Conservation (phyloP, 257 asterid species). For the Pogostemon cablin region DNA sequence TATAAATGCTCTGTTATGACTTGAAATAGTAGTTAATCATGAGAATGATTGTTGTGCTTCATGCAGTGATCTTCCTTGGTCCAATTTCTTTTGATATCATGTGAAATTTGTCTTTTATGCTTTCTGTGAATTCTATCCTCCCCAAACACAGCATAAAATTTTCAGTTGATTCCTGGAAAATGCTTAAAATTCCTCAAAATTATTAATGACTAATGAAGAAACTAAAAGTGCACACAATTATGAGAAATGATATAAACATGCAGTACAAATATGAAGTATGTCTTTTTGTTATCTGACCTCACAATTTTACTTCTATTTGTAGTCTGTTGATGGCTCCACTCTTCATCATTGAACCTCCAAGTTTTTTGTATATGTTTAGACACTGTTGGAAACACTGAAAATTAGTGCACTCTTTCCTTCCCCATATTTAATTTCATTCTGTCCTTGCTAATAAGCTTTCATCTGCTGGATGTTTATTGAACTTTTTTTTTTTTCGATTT, state of each 20-base stretch:
- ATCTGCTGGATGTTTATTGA: conserved; percentile 1
- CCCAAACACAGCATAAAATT: too few relatives aligned
- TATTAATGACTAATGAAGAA: too few relatives aligned
- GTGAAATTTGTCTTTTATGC: too few relatives aligned
- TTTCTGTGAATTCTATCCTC: too few relatives aligned
- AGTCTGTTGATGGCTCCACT: conserved; percentile 11
- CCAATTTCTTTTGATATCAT: too few relatives aligned
- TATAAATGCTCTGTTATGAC: too few relatives aligned
- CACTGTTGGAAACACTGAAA: background rate
- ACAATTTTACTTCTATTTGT: conserved; percentile 20
- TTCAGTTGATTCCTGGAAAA: too few relatives aligned
- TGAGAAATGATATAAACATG: background rate
- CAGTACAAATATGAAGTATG: background rate
- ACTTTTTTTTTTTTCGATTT: background rate
- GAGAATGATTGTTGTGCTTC: too few relatives aligned
- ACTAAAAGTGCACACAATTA: too few relatives aligned
- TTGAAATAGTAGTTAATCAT: too few relatives aligned
- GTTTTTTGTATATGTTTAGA: background rate
- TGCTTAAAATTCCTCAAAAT: too few relatives aligned
- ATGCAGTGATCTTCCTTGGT: too few relatives aligned
- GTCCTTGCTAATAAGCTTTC: background rate
- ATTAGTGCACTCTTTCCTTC: background rate
- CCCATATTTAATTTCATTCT: background rate
- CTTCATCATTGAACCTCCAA: background rate
- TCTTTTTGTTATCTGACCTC: background rate